These are phyloP conservation scores for Laetiporus sulphureus DNA, from an alignment of 1,284 basidiomycete genomes.

Conservation along the genomic window DNA sequence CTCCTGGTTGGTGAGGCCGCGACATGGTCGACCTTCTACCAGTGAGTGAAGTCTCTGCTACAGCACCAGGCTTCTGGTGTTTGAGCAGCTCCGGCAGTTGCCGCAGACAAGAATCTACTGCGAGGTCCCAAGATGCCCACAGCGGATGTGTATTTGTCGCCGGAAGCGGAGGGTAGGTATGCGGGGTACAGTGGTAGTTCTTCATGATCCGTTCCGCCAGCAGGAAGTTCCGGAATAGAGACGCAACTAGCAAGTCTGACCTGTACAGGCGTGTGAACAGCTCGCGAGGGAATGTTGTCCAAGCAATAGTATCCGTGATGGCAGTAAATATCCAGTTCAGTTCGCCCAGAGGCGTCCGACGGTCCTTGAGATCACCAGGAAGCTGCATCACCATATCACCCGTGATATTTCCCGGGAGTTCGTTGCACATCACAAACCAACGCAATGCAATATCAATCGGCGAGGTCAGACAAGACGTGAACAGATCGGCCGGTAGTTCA, in stretches of 20 bases:
- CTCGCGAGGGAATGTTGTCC: conserved; percentile 93
- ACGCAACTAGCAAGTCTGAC: conserved; percentile 94
- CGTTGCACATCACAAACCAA: conserved; percentile 90
- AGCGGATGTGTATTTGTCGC: conserved; percentile 6
- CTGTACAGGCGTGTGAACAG: conserved; percentile 93
- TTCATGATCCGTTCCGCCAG: conserved; percentile 98
- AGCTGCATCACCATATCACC: conserved; percentile 94
- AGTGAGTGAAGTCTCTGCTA: conserved; percentile 26
- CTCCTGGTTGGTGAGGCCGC: conserved; percentile 18
- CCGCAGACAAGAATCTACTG: conserved; percentile 91
- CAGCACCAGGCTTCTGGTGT: conserved; percentile 36
- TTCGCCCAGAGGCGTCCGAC: conserved; percentile 93
- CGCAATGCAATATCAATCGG: conserved; percentile 97
- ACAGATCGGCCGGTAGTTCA: conserved; percentile 94
- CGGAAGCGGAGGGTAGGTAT: conserved; percentile 50
- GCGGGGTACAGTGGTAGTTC: conserved; percentile 95
- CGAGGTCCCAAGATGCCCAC: conserved; percentile 88
- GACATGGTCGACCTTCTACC: conserved; percentile 24
- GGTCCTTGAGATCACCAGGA: conserved; percentile 94
- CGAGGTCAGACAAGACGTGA: conserved; percentile 96
- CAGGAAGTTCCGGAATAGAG: conserved; percentile 94
- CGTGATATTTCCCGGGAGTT: conserved; percentile 70
- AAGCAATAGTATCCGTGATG: conserved; percentile 98
- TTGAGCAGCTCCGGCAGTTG: conserved; percentile 89
- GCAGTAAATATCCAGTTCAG: conserved; percentile 99